Percentiles rank a stretch among this genome's conserved stretches.
Conservation (phyloP, 2,329 filamentous ascomycete species). For the Diplodia intermedia region DNA sequence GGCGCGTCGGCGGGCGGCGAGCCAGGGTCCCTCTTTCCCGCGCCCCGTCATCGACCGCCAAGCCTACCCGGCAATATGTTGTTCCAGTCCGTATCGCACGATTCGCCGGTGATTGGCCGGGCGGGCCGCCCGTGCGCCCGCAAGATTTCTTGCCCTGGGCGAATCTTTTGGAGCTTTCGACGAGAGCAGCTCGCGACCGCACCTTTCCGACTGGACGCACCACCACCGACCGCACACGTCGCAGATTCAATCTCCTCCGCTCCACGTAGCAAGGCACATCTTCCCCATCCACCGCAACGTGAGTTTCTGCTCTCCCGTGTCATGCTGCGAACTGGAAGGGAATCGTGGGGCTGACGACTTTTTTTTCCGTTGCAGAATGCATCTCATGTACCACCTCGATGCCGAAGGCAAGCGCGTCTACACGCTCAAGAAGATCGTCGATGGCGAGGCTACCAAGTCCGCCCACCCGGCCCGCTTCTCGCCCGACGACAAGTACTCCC, state of each 20-base stretch:
- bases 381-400: constrained; percentile 88
- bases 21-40: constrained; percentile 2
- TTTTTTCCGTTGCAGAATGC: constrained; percentile 56
- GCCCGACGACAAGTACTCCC: constrained; percentile 97
- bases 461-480: constrained; percentile 97
- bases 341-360: background rate
- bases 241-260: background rate
- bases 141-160: constrained; percentile 15
- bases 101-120: background rate
- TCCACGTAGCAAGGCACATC: background rate
- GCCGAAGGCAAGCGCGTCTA: constrained; percentile 85
- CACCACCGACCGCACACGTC: background rate
- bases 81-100: background rate
- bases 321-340: background rate
- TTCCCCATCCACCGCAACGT: constrained; percentile 6
- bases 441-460: constrained; percentile 89
- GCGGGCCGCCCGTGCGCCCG: background rate
- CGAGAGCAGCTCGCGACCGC: constrained; percentile 8
- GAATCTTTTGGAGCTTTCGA: constrained; percentile 16
- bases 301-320: background rate
- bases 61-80: background rate
- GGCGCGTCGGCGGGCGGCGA: background rate
- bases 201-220: background rate
- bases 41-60: constrained; percentile 2
- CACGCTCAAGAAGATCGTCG: constrained; percentile 87